phyloP scores from a whole-genome alignment of 257 asterid genomes.

The Forsythia viridissima region DNA sequence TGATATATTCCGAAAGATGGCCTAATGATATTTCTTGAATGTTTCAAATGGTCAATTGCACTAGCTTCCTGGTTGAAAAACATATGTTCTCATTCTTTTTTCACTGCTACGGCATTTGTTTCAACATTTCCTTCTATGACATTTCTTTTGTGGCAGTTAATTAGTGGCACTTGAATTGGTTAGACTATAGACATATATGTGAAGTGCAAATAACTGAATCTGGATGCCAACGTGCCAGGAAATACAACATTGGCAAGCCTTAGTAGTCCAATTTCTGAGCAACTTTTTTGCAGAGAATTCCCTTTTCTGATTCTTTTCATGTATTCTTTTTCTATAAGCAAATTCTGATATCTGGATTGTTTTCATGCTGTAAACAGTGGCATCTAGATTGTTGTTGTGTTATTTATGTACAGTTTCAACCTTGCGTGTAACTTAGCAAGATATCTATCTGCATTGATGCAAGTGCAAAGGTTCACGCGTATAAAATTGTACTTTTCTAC shows the following conservation, averaged over 20 bases:
- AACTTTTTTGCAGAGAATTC: not conserved
- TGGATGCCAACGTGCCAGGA: not conserved
- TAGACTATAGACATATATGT: not conserved
- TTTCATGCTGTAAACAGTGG: not conserved
- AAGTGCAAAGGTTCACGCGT: not conserved
- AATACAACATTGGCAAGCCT: not conserved
- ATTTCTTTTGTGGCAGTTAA: not conserved
- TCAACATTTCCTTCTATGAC: not conserved
- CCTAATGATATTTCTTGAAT: not conserved
- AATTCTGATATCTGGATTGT: not conserved
- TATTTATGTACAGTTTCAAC: not conserved
- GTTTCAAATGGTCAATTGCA: not conserved
- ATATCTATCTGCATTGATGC: not conserved
- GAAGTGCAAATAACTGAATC: not conserved
- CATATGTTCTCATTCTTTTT: constrained; percentile 6
- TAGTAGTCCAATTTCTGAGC: not conserved
- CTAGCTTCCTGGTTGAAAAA: constrained; percentile 16
- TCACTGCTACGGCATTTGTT: constrained; percentile 4
- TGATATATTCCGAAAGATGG: not conserved
- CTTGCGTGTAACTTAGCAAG: not conserved
- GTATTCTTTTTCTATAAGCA: not conserved
- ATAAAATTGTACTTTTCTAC: no score
- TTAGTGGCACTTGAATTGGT: not conserved
- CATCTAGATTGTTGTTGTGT: not conserved
- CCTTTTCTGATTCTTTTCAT: not conserved